Base-by-base conservation (phyloP, 2,329 filamentous ascomycete genomes). In the Didymella lethalis region DNA sequence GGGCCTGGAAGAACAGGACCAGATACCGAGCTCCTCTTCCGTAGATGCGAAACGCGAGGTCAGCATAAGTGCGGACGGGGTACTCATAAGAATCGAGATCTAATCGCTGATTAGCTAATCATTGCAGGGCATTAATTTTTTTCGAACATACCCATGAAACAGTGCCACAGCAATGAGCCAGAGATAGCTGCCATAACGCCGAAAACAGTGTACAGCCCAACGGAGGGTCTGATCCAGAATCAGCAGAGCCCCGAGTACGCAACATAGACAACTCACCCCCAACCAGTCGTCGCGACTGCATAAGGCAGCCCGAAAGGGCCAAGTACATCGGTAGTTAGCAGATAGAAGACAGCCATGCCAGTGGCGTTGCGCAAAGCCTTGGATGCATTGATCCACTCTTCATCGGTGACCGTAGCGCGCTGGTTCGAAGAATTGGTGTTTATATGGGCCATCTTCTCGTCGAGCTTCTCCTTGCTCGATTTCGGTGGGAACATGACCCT, bases 291-390 rank as follows among this genome's bases (percentile, higher is more conserved):
- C 16, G 52, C 52, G 14, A 54, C 52, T 26, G 74, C 71, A 67
- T 71, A 77, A 16, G 75, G 75, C 3, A 75, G 69, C 43, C 66
- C 70, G 61, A 67, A 77, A 1, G 75, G 75, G 4, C 77, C 77
- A 1, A 79, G 69, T 26, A 79, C 74, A 56, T 81, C 79, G 2
- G 79, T 81, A 1, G 79, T 81, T 54, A 81, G 80, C 36, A 81
- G 66, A 63, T 79, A 83, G 67, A 83, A 82, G 49, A 75, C 46
- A 18, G 63, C 61, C 46, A 72, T 59, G 52, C 34, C 51, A 10
- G 66, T 71, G 5, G 76, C 75, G 23, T 73, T 77, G 10, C 75
- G 63, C 44, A 74, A 58, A 26, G 76, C 75, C 46, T 75, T 65
- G 2, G 69, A 68, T 23, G 76, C 76, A 38, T 73, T 61, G 11